phyloP scores from a whole-genome alignment of 2,329 filamentous ascomycete species.

The Claviceps purpurea region DNA sequence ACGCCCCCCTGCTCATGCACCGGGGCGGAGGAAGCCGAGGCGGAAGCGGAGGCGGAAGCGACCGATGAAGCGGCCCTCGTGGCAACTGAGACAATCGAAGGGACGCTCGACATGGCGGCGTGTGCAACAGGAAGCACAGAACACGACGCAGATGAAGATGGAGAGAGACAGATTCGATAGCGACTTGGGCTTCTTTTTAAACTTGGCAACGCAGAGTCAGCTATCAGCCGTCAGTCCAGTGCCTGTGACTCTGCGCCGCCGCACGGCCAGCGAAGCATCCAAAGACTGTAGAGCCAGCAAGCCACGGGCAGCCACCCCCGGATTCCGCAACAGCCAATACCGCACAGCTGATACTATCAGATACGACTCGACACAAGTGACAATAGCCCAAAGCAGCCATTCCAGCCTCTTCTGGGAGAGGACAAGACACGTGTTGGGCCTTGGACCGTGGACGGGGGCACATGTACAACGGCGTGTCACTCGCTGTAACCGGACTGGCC shows the following conservation, averaged over 20 bases:
- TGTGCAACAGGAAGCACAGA: not conserved
- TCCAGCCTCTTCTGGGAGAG: no score
- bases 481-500: no score
- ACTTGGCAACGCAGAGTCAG: not conserved
- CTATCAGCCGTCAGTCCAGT: not conserved
- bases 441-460: no score
- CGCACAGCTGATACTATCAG: no score
- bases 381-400: no score
- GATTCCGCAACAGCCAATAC: no score
- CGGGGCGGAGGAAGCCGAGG: conserved; percentile 15
- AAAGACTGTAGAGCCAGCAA: not conserved
- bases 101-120: conserved; percentile 4
- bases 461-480: no score
- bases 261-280: not conserved
- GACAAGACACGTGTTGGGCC: no score
- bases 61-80: conserved; percentile 15
- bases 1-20: conserved; percentile 42
- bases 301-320: not conserved
- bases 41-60: conserved; percentile 16
- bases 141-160: not conserved
- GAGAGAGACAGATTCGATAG: not conserved
- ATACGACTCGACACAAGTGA: no score
- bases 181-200: no score
- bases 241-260: not conserved
- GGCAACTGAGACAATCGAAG: conserved; percentile 9